Base-by-base conservation (phyloP, 164 flowering plant species). In the Vitis amurensis region DNA sequence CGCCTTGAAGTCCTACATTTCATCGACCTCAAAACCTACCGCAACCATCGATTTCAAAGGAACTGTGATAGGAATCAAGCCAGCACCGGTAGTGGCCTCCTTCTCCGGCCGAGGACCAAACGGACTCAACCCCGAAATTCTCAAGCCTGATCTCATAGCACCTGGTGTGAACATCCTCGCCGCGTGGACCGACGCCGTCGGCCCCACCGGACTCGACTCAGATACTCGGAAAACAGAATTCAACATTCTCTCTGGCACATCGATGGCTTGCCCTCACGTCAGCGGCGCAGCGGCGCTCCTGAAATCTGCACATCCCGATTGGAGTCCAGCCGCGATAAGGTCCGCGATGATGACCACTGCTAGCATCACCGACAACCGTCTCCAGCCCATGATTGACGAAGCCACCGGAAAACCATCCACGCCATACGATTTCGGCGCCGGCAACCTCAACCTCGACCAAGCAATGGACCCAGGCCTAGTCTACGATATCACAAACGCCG, bases 311-410 rank as follows among this genome's bases (percentile, higher is more conserved):
- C 92, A 90, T 63, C 94, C 90, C 0, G 85, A 86, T 67, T 92
- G 97, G 97, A 84, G 86, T 61, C 94, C 97, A 1, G 89, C 97
- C 0, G 86, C 85, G 3, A 83, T 92, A 47, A 74, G 92, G 11
- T 92, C 97, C 1, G 97, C 95, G 1, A 79, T 92, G 88, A 90
- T 92, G 93, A 92, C 97, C 9, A 90, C 91, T 1, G 92, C 97
- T 0, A 72, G 64, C 44, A 19, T 79, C 9, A 12, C 61, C 1
- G 79, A 89, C 61, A 90, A 90, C 68, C 64, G 68, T 13, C 63
- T 73, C 27, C 78, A 63, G 12, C 67, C 78, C 9, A 79, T 90
- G 87, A 84, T 71, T 0, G 95, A 92, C 48, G 97, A 87, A 55
- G 74, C 96, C 10, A 86, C 90, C 9, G 89, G 89, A 8, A 90